A percentile compares a stretch with the other conserved stretches of the same genome.
Conservation (phyloP, 768 basidiomycete species). For the Hypsizygus marmoreus region DNA sequence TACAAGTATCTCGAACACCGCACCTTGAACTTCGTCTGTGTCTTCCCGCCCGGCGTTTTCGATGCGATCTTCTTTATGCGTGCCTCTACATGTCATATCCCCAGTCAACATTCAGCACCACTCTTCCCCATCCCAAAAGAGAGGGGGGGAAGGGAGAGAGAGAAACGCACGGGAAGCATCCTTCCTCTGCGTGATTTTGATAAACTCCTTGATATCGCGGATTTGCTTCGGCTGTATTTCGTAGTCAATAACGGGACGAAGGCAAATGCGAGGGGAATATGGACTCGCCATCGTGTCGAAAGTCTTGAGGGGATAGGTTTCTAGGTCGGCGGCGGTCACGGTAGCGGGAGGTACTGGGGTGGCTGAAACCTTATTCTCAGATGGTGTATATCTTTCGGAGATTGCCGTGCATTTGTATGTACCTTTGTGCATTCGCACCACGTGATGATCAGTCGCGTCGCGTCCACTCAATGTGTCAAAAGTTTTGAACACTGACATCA, state of each 20-base stretch:
- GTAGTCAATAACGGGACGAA: slow-evolving; percentile 8
- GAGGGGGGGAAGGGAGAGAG: background rate
- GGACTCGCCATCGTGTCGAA: slow-evolving; percentile 44
- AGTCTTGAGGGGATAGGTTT: slow-evolving; percentile 33
- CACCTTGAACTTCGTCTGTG: slow-evolving; percentile 97
- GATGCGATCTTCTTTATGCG: slow-evolving; percentile 95
- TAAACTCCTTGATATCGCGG: slow-evolving; percentile 97
- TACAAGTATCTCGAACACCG: slow-evolving; percentile 96
- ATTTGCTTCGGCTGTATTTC: slow-evolving; percentile 87
- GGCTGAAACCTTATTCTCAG: slow-evolving; percentile 39
- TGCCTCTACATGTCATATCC: slow-evolving; percentile 88
- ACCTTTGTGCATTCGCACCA: background rate
- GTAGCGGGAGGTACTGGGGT: no score
- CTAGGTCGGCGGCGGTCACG: no score
- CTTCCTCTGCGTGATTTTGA: slow-evolving; percentile 95
- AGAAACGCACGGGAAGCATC: slow-evolving; percentile 93
- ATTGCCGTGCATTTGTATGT: slow-evolving; percentile 16
- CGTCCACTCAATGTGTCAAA: no score
- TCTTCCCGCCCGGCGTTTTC: slow-evolving; percentile 67
- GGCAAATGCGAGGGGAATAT: slow-evolving; percentile 6
- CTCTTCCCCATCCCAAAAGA: slow-evolving; percentile 8
- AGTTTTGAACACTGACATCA: no score
- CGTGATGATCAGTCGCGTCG: no score
- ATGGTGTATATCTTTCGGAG: slow-evolving; percentile 27
- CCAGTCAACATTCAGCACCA: no score